A percentile compares a stretch with the other conserved stretches of the same genome.
phyloP scores from a whole-genome alignment of 2,329 filamentous ascomycete genomes.

The Phoma herbarum region DNA sequence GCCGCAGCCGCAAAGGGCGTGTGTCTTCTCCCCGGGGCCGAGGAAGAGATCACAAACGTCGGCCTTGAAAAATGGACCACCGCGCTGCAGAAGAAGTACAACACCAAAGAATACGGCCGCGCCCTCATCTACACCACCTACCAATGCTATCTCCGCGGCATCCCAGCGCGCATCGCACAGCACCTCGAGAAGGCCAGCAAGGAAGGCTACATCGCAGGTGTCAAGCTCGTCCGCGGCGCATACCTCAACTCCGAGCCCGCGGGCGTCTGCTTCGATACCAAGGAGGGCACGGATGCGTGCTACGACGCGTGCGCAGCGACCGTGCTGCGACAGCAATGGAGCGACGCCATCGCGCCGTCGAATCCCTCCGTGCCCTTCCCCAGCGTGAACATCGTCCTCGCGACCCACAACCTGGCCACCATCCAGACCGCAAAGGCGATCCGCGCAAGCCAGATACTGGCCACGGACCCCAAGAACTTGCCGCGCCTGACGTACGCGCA shows the following conservation, averaged over 20 bases:
- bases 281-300: constrained; percentile 63
- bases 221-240: constrained; percentile 67
- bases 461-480: constrained; percentile 42
- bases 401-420: constrained; percentile 81
- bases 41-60: constrained; percentile 79
- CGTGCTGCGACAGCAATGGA: constrained; percentile 72
- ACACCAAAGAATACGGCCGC: constrained; percentile 61
- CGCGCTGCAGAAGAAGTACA: constrained; percentile 79
- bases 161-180: constrained; percentile 52
- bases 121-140: constrained; percentile 77
- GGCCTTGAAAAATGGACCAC: constrained; percentile 85
- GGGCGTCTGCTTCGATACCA: constrained; percentile 62
- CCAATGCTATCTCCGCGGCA: constrained; percentile 65
- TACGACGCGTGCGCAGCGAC: constrained; percentile 77
- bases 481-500: constrained; percentile 71
- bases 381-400: constrained; percentile 71
- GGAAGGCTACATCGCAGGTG: constrained; percentile 61
- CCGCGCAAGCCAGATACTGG: constrained; percentile 55
- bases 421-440: constrained; percentile 64
- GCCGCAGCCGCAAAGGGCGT: constrained; percentile 75
- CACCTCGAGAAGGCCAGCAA: constrained; percentile 59
- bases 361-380: constrained; percentile 49
- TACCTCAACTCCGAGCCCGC: constrained; percentile 63
- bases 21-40: constrained; percentile 82
- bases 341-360: constrained; percentile 58